phyloP scores from a whole-genome alignment of 2,329 filamentous ascomycete species.

The Lachnellula suecica region DNA sequence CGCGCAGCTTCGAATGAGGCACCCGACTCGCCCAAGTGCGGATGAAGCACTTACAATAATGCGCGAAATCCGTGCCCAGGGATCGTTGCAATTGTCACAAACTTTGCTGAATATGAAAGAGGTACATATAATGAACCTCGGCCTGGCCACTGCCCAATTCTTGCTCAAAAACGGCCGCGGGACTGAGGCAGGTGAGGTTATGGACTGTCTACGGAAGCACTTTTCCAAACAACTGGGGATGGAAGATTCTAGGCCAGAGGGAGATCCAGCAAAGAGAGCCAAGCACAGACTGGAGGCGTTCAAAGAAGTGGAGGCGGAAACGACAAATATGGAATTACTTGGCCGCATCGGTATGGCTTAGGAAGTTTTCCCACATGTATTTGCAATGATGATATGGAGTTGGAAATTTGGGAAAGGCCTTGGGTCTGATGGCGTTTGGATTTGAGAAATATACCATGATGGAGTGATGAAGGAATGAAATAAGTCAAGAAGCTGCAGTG shows the following conservation, averaged over 20 bases:
- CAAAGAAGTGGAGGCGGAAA: slow-evolving; percentile 23
- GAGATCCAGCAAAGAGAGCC: no score
- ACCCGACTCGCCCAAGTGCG: slow-evolving; percentile 26
- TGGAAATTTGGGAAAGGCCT: neutral
- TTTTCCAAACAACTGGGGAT: slow-evolving; percentile 23
- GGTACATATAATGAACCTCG: slow-evolving; percentile 19
- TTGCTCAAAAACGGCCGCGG: slow-evolving; percentile 22
- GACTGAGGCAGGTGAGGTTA: slow-evolving; percentile 25
- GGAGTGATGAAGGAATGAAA: neutral
- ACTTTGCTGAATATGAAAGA: neutral
- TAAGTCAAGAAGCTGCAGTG: no score
- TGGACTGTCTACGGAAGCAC: slow-evolving; percentile 25
- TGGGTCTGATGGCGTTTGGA: neutral
- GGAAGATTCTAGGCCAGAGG: no score
- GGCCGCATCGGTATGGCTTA: slow-evolving; percentile 11
- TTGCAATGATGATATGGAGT: neutral
- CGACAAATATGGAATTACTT: slow-evolving; percentile 26
- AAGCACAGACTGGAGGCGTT: slow-evolving; percentile 14
- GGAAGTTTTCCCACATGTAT: neutral
- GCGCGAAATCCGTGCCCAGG: slow-evolving; percentile 1
- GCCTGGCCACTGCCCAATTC: slow-evolving; percentile 25
- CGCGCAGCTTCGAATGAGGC: slow-evolving; percentile 22
- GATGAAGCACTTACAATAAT: slow-evolving; percentile 21
- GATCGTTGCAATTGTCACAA: neutral
- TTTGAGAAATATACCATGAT: neutral